Evolutionary conservation across 495 filamentous ascomycete genomes (phyloP), one percentile per base, ranked within the genome.

Genomic region (Penicillium coprophilum): DNA sequence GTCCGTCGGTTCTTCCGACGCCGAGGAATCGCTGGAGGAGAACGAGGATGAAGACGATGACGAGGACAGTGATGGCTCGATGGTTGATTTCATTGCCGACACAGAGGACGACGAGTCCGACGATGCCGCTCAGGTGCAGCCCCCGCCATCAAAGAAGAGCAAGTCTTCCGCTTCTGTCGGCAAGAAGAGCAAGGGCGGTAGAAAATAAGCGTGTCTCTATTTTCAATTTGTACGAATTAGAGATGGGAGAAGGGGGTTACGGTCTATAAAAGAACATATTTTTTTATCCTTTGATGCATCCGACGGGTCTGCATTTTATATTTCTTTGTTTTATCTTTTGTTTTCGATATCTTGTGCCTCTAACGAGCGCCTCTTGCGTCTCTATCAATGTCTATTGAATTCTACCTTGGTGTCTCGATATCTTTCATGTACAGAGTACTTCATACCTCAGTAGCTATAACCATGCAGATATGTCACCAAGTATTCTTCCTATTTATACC

Each of bases 41-140:
- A 66, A 78, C 54, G 76, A 77, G 54, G 72, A 71, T 43, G 71
- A 77, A 17, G 75, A 76, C 24, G 71, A 75, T 13, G 68, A 71
- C 4, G 77, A 77, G 41, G 71, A 72, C n/a, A 76, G 73, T 46
- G 71, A 66, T 23, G 73, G 72, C 12, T 77, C 73, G 12, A 66
- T 79, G 63, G 74, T 61, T 15, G 71, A 79, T 53, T 79, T 79
- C 64, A 72, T 79, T 36, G 75, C 75, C 13, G 75, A 79, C 47
- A 70, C 71, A 7, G 76, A 78, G 38, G 74, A 77, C 3, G 74
- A 75, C 44, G 70, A 64, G 38, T 76, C 72, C 20, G 76, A 74
- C 21, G 70, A 68, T 46, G 74, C 58, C 5, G 60, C 64, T 24
- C 59, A 67, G 44, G 58, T 65, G 40, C 68, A 65, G 27, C 69